Evolutionary conservation across 352 stramenopile species (phyloP).

Genomic region (Pythium scleroteichum): DNA sequence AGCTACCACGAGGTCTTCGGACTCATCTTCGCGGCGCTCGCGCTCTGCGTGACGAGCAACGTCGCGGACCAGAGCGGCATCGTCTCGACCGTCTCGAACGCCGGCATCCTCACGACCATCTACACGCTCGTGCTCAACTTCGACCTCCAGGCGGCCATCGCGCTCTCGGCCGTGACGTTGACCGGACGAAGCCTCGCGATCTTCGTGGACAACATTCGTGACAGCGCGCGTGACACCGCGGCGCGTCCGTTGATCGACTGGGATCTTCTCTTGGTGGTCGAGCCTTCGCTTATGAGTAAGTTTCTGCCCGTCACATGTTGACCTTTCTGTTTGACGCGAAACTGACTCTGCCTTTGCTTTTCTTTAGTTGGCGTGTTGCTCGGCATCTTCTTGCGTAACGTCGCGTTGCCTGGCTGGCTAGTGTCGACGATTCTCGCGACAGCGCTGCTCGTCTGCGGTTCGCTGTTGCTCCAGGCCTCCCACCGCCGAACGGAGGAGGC

Average conservation of each 20-base stretch:
- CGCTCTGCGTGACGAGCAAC: constrained; percentile 25
- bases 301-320: neutral
- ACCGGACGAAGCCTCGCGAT: constrained; percentile 13
- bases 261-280: constrained; percentile 25
- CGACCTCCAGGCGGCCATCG: constrained; percentile 18
- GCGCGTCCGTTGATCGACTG: constrained; percentile 23
- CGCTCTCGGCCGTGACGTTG: constrained; percentile 18
- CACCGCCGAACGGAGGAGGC: constrained; percentile 19
- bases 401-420: constrained; percentile 19
- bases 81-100: constrained; percentile 12
- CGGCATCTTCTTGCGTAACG: constrained; percentile 18
- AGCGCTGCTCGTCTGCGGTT: constrained; percentile 24
- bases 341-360: constrained; percentile 1
- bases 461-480: constrained; percentile 24
- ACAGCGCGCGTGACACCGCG: constrained; percentile 4
- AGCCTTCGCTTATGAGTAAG: constrained; percentile 24
- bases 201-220: constrained; percentile 24
- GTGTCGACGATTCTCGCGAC: constrained; percentile 25
- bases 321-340: neutral
- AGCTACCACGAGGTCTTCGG: constrained; percentile 21
- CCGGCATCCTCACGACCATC: constrained; percentile 20
- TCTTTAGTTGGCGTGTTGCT: constrained; percentile 23
- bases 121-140: constrained; percentile 17
- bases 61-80: constrained; percentile 1
- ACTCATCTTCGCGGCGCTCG: constrained; percentile 20